Percentiles rank a stretch among this genome's conserved stretches.
Evolutionary conservation across 2,329 filamentous ascomycete genomes (phyloP).

Genomic region (Claviceps quebecensis): DNA sequence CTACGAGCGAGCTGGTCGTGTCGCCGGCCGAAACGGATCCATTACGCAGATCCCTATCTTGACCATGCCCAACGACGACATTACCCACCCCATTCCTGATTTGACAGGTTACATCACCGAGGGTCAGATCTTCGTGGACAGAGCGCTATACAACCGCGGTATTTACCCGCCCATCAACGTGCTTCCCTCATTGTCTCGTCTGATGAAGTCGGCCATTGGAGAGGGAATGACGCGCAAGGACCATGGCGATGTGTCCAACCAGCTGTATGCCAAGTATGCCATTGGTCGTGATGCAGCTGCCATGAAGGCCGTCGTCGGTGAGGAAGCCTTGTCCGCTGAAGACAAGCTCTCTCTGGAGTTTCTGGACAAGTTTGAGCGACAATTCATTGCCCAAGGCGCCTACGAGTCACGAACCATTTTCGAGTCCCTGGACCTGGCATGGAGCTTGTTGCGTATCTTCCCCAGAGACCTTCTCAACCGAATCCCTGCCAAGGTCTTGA

Average conservation of each 20-base stretch:
- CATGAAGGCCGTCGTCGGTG: conserved; percentile 99
- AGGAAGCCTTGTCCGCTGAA: conserved; percentile 88
- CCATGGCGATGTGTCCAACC: conserved; percentile 96
- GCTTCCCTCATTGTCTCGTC: conserved; percentile 88
- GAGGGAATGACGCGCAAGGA: conserved; percentile 94
- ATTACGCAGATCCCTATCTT: conserved; percentile 98
- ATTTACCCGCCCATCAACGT: conserved; percentile 99
- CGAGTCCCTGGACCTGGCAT: conserved; percentile 90
- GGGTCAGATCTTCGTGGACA: conserved; percentile 95
- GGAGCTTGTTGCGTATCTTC: conserved; percentile 92
- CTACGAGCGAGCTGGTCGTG: conserved; percentile 97
- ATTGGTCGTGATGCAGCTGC: conserved; percentile 95
- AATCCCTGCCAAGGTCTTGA: conserved; percentile 69
- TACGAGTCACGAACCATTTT: conserved; percentile 88
- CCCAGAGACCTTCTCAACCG: conserved; percentile 97
- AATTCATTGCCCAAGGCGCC: conserved; percentile 80
- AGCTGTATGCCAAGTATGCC: conserved; percentile 98
- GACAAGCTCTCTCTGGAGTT: conserved; percentile 98
- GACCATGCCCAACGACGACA: conserved; percentile 99
- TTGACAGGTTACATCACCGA: conserved; percentile 98
- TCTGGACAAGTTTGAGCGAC: conserved; percentile 93
- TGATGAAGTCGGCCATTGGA: conserved; percentile 99
- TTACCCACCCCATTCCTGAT: conserved; percentile 97
- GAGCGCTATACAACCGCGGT: conserved; percentile 86
- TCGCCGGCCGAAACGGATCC: conserved; percentile 89